Evolutionary conservation across 1,284 basidiomycete species (phyloP).

Genomic region (Crocinoboletus sp.): DNA sequence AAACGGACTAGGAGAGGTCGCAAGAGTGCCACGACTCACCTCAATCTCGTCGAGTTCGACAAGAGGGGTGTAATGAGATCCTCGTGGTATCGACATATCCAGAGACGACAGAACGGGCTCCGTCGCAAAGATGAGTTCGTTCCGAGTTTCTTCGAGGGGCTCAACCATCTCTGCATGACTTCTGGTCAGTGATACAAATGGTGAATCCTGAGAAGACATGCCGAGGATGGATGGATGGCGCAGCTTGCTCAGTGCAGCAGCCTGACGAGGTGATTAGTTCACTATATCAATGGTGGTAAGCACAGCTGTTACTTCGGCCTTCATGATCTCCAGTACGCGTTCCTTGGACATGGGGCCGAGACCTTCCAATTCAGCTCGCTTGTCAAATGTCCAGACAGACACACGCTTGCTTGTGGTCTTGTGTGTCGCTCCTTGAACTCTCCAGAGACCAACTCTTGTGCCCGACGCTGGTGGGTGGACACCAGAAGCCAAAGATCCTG

Average conservation of each 20-base stretch:
- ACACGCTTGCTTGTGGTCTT: slow-evolving; percentile 87
- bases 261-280: slow-evolving; percentile 43
- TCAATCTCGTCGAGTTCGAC: slow-evolving; percentile 91
- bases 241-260: slow-evolving; percentile 78
- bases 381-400: slow-evolving; percentile 88
- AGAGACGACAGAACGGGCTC: slow-evolving; percentile 83
- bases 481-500: slow-evolving; percentile 40
- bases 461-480: slow-evolving; percentile 46
- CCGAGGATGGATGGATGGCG: slow-evolving; percentile 93
- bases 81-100: slow-evolving; percentile 66
- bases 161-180: slow-evolving; percentile 85
- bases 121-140: slow-evolving; percentile 89
- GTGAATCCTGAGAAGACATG: slow-evolving; percentile 30
- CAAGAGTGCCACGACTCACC: slow-evolving; percentile 39
- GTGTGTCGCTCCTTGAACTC: slow-evolving; percentile 77
- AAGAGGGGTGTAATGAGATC: slow-evolving; percentile 47
- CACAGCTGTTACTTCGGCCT: slow-evolving; percentile 68
- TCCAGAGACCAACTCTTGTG: slow-evolving; percentile 85
- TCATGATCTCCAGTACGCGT: slow-evolving; percentile 75
- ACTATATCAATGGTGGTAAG: background rate
- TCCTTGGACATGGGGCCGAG: slow-evolving; percentile 61
- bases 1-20: slow-evolving; percentile 8
- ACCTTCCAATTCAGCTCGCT: slow-evolving; percentile 72
- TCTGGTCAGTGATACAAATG: slow-evolving; percentile 10
- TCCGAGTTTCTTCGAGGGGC: slow-evolving; percentile 92